phyloP scores from a whole-genome alignment of 768 basidiomycete species.

The Neoboletus brunneissimus region DNA sequence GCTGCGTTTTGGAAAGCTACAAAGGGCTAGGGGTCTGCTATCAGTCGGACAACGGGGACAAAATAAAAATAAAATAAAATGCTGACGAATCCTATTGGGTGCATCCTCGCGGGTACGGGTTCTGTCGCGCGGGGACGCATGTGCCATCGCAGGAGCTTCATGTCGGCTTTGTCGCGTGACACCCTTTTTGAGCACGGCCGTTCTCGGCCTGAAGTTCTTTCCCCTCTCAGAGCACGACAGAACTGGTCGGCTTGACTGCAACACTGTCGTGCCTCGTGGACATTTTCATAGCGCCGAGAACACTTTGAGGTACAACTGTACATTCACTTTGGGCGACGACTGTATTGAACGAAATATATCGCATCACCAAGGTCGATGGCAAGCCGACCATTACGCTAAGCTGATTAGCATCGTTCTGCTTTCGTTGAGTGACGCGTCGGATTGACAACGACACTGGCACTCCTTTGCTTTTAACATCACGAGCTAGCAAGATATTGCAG shows the following conservation, averaged over 20 bases:
- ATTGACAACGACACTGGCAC: not conserved
- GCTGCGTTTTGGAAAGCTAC: constrained; percentile 82
- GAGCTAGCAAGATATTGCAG: no score
- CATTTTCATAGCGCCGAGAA: not conserved
- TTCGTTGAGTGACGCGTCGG: not conserved
- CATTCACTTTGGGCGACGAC: not conserved
- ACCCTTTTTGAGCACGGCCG: not conserved
- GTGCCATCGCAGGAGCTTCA: not conserved
- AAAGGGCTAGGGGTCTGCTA: constrained; percentile 27
- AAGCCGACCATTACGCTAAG: not conserved
- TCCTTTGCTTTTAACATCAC: not conserved
- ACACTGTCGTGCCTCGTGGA: not conserved
- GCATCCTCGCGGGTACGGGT: not conserved
- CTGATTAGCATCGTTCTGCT: not conserved
- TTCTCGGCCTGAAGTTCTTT: not conserved
- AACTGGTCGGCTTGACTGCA: not conserved
- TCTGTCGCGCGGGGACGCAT: not conserved
- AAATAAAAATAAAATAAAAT: not conserved
- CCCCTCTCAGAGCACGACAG: not conserved
- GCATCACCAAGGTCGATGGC: not conserved
- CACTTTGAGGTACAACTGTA: not conserved
- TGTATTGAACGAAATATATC: not conserved
- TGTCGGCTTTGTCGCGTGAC: not conserved
- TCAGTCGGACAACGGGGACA: not conserved
- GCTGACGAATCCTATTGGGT: not conserved